Percentiles rank a stretch among this genome's conserved stretches.
Conservation (phyloP, 2,329 filamentous ascomycete species). For the Clonostachys chloroleuca region DNA sequence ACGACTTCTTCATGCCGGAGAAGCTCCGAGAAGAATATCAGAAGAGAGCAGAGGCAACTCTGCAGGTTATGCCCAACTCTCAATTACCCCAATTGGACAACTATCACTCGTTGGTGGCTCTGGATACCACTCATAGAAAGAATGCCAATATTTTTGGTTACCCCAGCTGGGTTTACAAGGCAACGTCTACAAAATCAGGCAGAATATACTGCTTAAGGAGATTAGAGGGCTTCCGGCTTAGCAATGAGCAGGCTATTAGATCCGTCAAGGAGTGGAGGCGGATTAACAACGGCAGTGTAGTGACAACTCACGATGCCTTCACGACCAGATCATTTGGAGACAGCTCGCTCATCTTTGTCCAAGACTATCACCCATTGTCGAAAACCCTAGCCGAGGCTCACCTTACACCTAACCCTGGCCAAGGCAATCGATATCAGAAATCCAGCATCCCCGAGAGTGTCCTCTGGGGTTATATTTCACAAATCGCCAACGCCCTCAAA, state of each 20-base stretch:
- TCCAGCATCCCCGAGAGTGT: conserved; percentile 62
- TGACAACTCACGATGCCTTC: conserved; percentile 86
- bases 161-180: conserved; percentile 93
- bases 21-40: conserved; percentile 83
- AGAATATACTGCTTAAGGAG: conserved; percentile 83
- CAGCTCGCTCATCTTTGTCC: conserved; percentile 90
- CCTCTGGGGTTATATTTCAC: conserved; percentile 88
- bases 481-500: conserved; percentile 84
- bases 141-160: conserved; percentile 79
- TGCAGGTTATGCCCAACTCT: conserved; percentile 76
- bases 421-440: conserved; percentile 40
- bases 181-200: conserved; percentile 82
- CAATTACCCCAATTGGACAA: conserved; percentile 78
- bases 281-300: conserved; percentile 75
- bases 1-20: conserved; percentile 90
- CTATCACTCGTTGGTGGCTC: conserved; percentile 86
- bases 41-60: conserved; percentile 78
- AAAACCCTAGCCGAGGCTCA: conserved; percentile 87
- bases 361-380: conserved; percentile 86
- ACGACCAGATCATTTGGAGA: conserved; percentile 91
- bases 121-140: conserved; percentile 79
- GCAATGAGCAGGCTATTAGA: conserved; percentile 83
- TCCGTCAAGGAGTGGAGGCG: conserved; percentile 87
- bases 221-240: conserved; percentile 83
- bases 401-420: conserved; percentile 16